Evolutionary conservation across 768 basidiomycete species (phyloP), one percentile per base, ranked within the genome.

Genomic region (Boletus pseudo-olivaceus): DNA sequence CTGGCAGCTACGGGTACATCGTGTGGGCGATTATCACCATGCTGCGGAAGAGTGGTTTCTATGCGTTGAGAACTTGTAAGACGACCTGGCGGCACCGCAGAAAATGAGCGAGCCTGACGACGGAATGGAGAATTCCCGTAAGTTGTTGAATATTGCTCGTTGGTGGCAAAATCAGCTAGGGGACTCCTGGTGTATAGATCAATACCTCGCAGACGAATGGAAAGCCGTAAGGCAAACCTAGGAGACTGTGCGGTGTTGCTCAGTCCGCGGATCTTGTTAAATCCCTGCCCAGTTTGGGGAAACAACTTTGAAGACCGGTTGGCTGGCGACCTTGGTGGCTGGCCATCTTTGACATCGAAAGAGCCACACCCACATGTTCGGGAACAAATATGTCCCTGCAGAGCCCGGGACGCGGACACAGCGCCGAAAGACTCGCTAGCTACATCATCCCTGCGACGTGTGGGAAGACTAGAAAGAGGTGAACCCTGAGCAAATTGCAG

Each of bases 211-310:
- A 35, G 34, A 38, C 11, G 15, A 45, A 9, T 5, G 1, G 34
- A 48, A 47, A n/a, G 10, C 6, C 0, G 0, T 12, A 17, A 47
- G 27, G 56, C 62, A 20, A 43, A 64, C 64, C 46, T 52, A 26
- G 34, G 50, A 49, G 58, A 47, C 37, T 49, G 51, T 1, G 20
- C 1, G 8, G 27, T 15, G 23, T 32, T 19, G 10, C 46, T 58
- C 23, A 33, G 37, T 20, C 27, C 56, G 23, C 50, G 44, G 12
- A 56, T 23, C 32, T 32, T 49, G n/a, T 47, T 57, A 2, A 14
- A 38, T 12, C 19, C 29, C 12, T 54, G 44, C 10, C 12, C 52
- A 7, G 39, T 40, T n/a, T 33, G 46, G 7, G 46, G 39, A 12
- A 48, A 35, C 20, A 42, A 9, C 29, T 32, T 56, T 2, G 41